Percentiles rank a stretch among this genome's conserved stretches.
These are phyloP conservation scores for Phytopythium oedochilum DNA, from an alignment of 352 stramenopile species.

Conservation along the genomic window DNA sequence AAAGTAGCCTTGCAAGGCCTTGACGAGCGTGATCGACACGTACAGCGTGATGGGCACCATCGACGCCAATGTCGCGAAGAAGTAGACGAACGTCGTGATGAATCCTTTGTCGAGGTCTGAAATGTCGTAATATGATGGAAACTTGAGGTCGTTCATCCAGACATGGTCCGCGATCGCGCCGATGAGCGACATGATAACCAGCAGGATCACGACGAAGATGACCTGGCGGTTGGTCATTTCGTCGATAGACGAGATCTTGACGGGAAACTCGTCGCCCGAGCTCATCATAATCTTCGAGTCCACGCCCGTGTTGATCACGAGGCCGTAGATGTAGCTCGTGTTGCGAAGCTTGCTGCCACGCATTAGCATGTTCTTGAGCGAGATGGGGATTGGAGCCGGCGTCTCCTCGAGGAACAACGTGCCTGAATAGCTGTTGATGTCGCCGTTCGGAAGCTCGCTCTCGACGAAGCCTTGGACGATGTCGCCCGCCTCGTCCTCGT, in stretches of 20 bases:
- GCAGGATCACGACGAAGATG: slow-evolving; percentile 70
- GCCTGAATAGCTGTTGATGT: slow-evolving; percentile 79
- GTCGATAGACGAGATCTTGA: slow-evolving; percentile 83
- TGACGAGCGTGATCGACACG: slow-evolving; percentile 87
- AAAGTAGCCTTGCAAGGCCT: slow-evolving; percentile 85
- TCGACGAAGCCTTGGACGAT: slow-evolving; percentile 67
- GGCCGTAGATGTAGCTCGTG: slow-evolving; percentile 82
- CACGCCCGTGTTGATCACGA: slow-evolving; percentile 92
- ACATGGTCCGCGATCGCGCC: slow-evolving; percentile 58
- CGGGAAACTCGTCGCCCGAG: slow-evolving; percentile 71
- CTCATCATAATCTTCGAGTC: slow-evolving; percentile 93
- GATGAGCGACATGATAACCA: slow-evolving; percentile 64
- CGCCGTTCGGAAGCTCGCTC: slow-evolving; percentile 74
- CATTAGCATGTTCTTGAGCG: slow-evolving; percentile 89
- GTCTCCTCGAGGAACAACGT: slow-evolving; percentile 63
- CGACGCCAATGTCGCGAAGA: slow-evolving; percentile 75
- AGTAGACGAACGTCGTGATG: slow-evolving; percentile 75
- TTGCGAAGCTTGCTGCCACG: slow-evolving; percentile 89
- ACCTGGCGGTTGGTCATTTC: slow-evolving; percentile 87
- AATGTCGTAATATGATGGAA: slow-evolving; percentile 39
- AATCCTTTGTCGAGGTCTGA: slow-evolving; percentile 30
- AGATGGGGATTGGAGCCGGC: slow-evolving; percentile 47
- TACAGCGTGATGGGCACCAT: slow-evolving; percentile 90
- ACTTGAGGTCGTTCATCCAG: slow-evolving; percentile 33
- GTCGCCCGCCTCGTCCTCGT: slow-evolving; percentile 60